phyloP scores from a whole-genome alignment of 257 asterid genomes.

The Euphrasia confusa region DNA sequence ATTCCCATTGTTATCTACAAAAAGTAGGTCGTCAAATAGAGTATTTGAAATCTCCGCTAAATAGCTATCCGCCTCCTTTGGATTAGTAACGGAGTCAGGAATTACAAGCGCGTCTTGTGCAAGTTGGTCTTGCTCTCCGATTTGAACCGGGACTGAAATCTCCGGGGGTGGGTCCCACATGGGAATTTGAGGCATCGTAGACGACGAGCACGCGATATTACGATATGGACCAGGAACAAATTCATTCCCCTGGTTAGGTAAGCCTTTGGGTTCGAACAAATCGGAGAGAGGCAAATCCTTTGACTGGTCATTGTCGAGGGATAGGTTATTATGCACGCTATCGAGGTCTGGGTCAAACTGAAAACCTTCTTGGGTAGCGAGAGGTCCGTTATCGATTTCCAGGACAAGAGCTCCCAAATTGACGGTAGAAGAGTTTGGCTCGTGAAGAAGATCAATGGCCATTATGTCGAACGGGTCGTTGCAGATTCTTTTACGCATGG shows the following conservation, averaged over 20 bases:
- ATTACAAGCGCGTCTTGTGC: constrained; percentile 23
- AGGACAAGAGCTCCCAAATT: constrained; percentile 38
- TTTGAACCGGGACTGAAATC: constrained; percentile 29
- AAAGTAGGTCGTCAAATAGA: constrained; percentile 43
- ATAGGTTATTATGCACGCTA: neutral
- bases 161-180: constrained; percentile 31
- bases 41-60: constrained; percentile 36
- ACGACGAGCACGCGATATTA: constrained; percentile 30
- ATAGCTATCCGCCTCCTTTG: constrained; percentile 29
- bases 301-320: constrained; percentile 27
- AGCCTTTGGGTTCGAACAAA: constrained; percentile 34
- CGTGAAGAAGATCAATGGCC: constrained; percentile 34
- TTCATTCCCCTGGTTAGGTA: constrained; percentile 30
- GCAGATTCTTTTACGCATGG: constrained; percentile 63
- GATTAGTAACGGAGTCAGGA: constrained; percentile 6
- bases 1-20: constrained; percentile 33
- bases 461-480: constrained; percentile 36
- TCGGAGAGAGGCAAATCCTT: constrained; percentile 28
- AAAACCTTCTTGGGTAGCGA: neutral
- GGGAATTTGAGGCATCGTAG: constrained; percentile 38
- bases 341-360: neutral
- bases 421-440: constrained; percentile 26
- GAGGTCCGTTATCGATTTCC: constrained; percentile 13
- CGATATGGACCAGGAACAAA: constrained; percentile 36
- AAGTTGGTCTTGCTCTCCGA: constrained; percentile 33